A percentile compares a stretch with the other conserved stretches of the same genome.
Evolutionary conservation across 768 basidiomycete genomes (phyloP).

Genomic region (Mycena olivaceomarginata): DNA sequence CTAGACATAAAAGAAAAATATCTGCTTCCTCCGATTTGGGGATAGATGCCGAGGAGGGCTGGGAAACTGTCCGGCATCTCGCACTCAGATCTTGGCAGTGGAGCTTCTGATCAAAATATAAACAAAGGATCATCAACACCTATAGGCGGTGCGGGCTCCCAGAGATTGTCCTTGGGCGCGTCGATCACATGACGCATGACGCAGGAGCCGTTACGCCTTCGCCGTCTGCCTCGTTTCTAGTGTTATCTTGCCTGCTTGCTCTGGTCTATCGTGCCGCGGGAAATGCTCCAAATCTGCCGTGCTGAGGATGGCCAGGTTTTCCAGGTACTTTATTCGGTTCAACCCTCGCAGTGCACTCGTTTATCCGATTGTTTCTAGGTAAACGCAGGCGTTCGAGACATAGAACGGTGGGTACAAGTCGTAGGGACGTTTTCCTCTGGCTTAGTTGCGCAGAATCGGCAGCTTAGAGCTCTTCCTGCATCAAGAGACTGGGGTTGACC

Average conservation of each 20-base stretch:
- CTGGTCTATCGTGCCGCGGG: background rate
- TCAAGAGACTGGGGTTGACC: slow-evolving; percentile 82
- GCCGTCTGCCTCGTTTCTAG: background rate
- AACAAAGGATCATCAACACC: no score
- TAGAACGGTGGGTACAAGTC: slow-evolving; percentile 75
- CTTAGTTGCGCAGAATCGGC: slow-evolving; percentile 67
- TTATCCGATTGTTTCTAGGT: slow-evolving; percentile 59
- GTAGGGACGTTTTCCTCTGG: slow-evolving; percentile 10
- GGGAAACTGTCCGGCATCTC: no score
- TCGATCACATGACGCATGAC: background rate
- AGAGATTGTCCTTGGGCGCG: background rate
- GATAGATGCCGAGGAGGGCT: no score
- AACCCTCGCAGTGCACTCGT: background rate
- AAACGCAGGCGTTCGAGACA: slow-evolving; percentile 82
- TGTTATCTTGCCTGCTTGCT: background rate
- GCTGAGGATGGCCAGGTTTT: slow-evolving; percentile 80
- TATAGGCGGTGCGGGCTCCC: no score
- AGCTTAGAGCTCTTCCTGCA: slow-evolving; percentile 84
- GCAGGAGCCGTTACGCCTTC: background rate
- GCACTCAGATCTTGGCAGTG: no score
- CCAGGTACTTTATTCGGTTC: slow-evolving; percentile 62
- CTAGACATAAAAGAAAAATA: no score
- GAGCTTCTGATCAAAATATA: no score
- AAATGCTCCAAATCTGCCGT: slow-evolving; percentile 79
- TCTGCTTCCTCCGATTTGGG: no score